phyloP scores from a whole-genome alignment of 2,329 filamentous ascomycete species.

The Aspergillus spinulosporus region DNA sequence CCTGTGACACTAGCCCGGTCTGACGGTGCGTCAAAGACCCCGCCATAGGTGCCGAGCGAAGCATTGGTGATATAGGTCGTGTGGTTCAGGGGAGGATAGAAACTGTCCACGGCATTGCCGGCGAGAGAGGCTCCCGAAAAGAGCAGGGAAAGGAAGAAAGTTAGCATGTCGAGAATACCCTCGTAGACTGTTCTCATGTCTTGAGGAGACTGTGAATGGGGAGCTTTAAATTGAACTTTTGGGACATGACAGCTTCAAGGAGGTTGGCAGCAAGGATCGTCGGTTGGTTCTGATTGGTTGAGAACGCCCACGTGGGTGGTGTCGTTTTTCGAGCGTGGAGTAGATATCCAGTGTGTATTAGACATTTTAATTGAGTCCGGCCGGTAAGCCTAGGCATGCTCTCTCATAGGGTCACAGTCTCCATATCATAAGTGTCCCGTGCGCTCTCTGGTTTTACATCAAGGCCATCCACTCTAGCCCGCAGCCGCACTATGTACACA shows the following conservation, averaged over 20 bases:
- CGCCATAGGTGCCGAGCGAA: constrained; percentile 40
- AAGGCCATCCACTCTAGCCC: too few species aligned
- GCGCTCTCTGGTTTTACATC: too few species aligned
- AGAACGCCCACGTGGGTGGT: not conserved
- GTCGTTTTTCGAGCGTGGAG: not conserved
- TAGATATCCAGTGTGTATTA: too few species aligned
- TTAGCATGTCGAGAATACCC: constrained; percentile 21
- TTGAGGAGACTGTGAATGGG: not conserved
- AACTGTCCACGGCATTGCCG: constrained; percentile 21
- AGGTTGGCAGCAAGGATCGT: not conserved
- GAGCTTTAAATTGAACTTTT: not conserved
- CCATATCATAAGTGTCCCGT: too few species aligned
- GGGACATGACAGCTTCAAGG: not conserved
- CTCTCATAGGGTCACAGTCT: too few species aligned
- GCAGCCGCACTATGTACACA: too few species aligned
- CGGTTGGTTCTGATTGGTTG: not conserved
- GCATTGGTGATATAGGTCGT: constrained; percentile 39
- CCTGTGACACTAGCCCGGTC: constrained; percentile 22
- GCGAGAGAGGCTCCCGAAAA: constrained; percentile 15
- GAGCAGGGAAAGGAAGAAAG: constrained; percentile 14
- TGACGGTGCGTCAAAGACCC: constrained; percentile 35
- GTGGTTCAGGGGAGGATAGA: constrained; percentile 43
- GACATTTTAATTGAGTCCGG: too few species aligned
- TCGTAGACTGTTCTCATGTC: constrained; percentile 19
- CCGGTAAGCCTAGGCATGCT: too few species aligned